These are phyloP conservation scores for Papilionanthe hybrid DNA, from an alignment of 116 monocot genomes.

Conservation along the genomic window DNA sequence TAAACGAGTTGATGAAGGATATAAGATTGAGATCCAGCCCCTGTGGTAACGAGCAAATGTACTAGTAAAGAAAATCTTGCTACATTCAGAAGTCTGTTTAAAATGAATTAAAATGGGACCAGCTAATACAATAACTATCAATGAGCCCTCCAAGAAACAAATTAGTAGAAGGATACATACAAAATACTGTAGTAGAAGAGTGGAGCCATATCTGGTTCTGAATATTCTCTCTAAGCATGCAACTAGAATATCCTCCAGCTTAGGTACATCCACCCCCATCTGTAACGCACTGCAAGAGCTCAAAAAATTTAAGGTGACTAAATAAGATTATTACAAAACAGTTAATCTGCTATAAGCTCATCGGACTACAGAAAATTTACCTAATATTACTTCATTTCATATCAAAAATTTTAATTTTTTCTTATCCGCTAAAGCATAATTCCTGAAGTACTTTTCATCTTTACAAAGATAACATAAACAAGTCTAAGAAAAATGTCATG, in stretches of 20 bases:
- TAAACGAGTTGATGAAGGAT: not conserved
- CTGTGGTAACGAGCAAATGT: not conserved
- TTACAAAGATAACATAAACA: not conserved
- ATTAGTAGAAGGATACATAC: slow-evolving; percentile 35
- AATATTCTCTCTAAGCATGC: slow-evolving; percentile 79
- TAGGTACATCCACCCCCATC: slow-evolving; percentile 36
- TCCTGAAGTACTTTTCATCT: not conserved
- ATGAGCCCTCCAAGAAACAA: not conserved
- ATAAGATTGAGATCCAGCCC: not conserved
- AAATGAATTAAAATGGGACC: not conserved
- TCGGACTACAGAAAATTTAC: not conserved
- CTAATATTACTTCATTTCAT: slow-evolving; percentile 7
- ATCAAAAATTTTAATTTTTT: not conserved
- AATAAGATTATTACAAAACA: not conserved
- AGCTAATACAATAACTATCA: not conserved
- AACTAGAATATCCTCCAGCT: slow-evolving; percentile 40
- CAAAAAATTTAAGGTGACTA: slow-evolving; percentile 11
- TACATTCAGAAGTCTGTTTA: not conserved
- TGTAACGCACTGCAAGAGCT: slow-evolving; percentile 50
- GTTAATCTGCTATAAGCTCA: not conserved
- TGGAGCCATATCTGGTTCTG: slow-evolving; percentile 64
- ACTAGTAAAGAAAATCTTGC: not conserved
- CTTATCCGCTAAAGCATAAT: not conserved
- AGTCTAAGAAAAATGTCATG: not conserved
- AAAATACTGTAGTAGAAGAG: slow-evolving; percentile 53